These are phyloP conservation scores for Favolaschia claudopus DNA, from an alignment of 768 basidiomycete genomes.

Conservation along the genomic window DNA sequence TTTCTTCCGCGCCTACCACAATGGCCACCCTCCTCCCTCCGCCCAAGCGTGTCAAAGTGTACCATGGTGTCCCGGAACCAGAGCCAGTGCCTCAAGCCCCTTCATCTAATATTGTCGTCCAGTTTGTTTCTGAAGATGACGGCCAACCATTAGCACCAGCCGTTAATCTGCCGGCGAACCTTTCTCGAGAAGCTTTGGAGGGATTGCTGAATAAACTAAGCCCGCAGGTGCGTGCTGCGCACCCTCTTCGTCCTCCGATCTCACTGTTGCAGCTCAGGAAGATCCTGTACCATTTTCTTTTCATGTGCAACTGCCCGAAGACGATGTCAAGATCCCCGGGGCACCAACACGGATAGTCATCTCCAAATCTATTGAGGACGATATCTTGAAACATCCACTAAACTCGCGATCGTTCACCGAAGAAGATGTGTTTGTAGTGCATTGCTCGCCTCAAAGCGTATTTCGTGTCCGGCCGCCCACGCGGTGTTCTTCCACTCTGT, in stretches of 20 bases:
- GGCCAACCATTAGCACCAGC: constrained; percentile 83
- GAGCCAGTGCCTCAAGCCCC: constrained; percentile 55
- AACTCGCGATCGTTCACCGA: constrained; percentile 72
- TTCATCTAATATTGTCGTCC: constrained; percentile 82
- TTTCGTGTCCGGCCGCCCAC: constrained; percentile 95
- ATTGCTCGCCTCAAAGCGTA: constrained; percentile 94
- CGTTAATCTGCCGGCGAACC: constrained; percentile 88
- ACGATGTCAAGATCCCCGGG: constrained; percentile 53
- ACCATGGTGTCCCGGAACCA: constrained; percentile 77
- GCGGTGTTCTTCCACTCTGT: constrained; percentile 90
- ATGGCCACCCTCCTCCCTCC: constrained; percentile 92
- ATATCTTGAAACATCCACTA: constrained; percentile 73
- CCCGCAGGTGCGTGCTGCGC: constrained; percentile 61
- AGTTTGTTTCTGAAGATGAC: constrained; percentile 92
- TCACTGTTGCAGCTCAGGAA: constrained; percentile 51
- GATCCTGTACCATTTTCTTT: constrained; percentile 94
- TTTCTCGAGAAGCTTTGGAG: constrained; percentile 85
- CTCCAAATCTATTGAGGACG: constrained; percentile 82
- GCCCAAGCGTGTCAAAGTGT: constrained; percentile 86
- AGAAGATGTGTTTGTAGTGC: constrained; percentile 88
- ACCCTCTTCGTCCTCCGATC: constrained; percentile 7
- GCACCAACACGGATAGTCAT: constrained; percentile 83
- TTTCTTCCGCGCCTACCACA: not conserved
- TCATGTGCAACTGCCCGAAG: constrained; percentile 77
- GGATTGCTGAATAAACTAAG: constrained; percentile 88